Percentiles rank a stretch among this genome's conserved stretches.
Evolutionary conservation across 2,329 filamentous ascomycete species (phyloP).

Genomic region (Lithohypha guttulata): DNA sequence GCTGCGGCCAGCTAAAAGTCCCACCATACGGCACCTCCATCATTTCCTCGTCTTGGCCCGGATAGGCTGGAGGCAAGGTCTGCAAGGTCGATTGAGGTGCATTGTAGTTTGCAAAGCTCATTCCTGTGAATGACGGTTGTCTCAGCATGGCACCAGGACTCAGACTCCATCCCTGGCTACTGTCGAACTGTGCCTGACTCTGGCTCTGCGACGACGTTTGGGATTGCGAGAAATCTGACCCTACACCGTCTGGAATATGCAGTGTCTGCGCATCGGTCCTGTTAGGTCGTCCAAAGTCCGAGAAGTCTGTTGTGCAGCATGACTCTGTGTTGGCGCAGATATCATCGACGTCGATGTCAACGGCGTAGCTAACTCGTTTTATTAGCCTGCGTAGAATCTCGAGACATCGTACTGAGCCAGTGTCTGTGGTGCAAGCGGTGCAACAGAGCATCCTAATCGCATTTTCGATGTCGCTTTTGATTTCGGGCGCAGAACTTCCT

Average conservation of each 20-base stretch:
- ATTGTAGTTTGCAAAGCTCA: background rate
- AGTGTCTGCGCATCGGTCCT: background rate
- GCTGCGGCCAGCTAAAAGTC: background rate
- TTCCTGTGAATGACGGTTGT: background rate
- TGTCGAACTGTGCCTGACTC: background rate
- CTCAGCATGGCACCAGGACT: background rate
- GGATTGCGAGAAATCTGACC: background rate
- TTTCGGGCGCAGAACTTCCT: slow-evolving; percentile 7
- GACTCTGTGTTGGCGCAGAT: slow-evolving; percentile 6
- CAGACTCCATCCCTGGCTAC: background rate
- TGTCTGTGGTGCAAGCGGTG: slow-evolving; percentile 14
- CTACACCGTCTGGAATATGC: background rate
- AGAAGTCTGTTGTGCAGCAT: slow-evolving; percentile 5
- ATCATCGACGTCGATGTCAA: slow-evolving; percentile 12
- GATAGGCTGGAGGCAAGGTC: too few species aligned
- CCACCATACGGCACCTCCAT: background rate
- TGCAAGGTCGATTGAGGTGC: background rate
- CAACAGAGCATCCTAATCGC: slow-evolving; percentile 14
- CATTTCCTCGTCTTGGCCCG: background rate
- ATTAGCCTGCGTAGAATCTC: slow-evolving; percentile 14
- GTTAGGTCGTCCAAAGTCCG: background rate
- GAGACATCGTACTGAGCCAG: slow-evolving; percentile 13
- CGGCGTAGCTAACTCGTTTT: slow-evolving; percentile 10
- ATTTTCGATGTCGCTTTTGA: slow-evolving; percentile 12
- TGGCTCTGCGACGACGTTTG: background rate